Evolutionary conservation across 176 grass and related monocot genomes (phyloP), one percentile per base, ranked within the genome.

Genomic region (Ensete ventricosum): DNA sequence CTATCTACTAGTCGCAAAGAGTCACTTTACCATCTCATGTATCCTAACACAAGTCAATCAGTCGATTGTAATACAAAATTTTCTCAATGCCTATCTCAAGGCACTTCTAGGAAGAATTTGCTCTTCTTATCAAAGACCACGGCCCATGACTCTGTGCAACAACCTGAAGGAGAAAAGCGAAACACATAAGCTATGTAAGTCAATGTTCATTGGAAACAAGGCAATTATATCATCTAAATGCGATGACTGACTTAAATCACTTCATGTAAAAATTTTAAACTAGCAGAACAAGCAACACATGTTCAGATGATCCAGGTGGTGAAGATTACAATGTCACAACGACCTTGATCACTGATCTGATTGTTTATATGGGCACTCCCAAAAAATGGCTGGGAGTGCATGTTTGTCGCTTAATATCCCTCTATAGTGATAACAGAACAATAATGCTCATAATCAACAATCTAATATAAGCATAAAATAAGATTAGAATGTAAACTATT

Each of bases 311-410:
- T 51, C 4, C 17, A 50, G 16, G 9, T 51, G 17, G 14, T 20
- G 67, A 19, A 70, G 67, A 17, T 20, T 21, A 50, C 14, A 50
- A 19, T 51, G 25, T 8, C 65, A 51, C 16, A 70, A 50, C 59
- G 26, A 23, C 73, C 73, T 48, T 27, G 73, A 19, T 57, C 73
- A 10, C 27, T 60, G 7, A 14, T 58, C 54, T 57, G 73, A 75
- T 75, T 34, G n/a, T 75, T 57, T 54, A 75, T 8, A 75, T 75
- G 53, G 25, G 73, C 16, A 75, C 54, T 60, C 25, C 25, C 73
- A 60, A 75, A 24, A 75, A 59, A 75, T 75, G 73, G 54, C 20
- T 75, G 73, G 9, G 54, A 52, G 14, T 75, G 73, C 54, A 74
- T 74, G 24, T 60, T 34, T 74, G 73, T 14, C 60, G 26, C 24